These are phyloP conservation scores for Sordariomycetes sp. DNA, from an alignment of 2,329 filamentous ascomycete species.

Conservation along the genomic window DNA sequence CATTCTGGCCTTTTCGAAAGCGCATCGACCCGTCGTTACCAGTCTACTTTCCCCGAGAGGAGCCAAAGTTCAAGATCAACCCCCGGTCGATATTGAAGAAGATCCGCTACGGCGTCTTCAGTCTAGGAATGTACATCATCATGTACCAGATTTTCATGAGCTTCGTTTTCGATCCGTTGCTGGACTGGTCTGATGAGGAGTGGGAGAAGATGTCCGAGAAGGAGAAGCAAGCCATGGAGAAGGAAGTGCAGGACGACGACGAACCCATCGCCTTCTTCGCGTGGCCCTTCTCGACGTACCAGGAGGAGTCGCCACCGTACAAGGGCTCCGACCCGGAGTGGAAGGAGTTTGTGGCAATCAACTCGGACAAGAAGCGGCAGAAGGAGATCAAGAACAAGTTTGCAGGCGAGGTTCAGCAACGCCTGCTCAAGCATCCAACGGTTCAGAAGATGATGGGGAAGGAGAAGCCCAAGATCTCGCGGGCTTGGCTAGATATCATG, in stretches of 20 bases:
- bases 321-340: slow-evolving; percentile 53
- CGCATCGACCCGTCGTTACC: slow-evolving; percentile 14
- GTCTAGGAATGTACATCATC: slow-evolving; percentile 20
- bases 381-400: slow-evolving; percentile 36
- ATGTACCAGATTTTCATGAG: slow-evolving; percentile 34
- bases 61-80: background rate
- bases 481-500: slow-evolving; percentile 51
- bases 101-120: slow-evolving; percentile 13
- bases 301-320: slow-evolving; percentile 40
- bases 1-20: slow-evolving; percentile 22
- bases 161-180: slow-evolving; percentile 36
- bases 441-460: too few relatives aligned
- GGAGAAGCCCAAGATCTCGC: slow-evolving; percentile 33
- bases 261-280: slow-evolving; percentile 47
- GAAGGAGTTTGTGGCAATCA: slow-evolving; percentile 50
- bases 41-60: slow-evolving; percentile 20
- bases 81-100: background rate
- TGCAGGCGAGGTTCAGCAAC: too few relatives aligned
- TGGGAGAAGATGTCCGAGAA: slow-evolving; percentile 31
- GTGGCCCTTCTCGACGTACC: slow-evolving; percentile 47
- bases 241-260: slow-evolving; percentile 29
- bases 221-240: slow-evolving; percentile 29
- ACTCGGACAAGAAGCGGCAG: slow-evolving; percentile 38
- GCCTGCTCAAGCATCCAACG: too few relatives aligned
- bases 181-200: slow-evolving; percentile 30